Evolutionary conservation across 257 asterid species (phyloP), one percentile per base, ranked within the genome.

Genomic region (Echites panduratus): DNA sequence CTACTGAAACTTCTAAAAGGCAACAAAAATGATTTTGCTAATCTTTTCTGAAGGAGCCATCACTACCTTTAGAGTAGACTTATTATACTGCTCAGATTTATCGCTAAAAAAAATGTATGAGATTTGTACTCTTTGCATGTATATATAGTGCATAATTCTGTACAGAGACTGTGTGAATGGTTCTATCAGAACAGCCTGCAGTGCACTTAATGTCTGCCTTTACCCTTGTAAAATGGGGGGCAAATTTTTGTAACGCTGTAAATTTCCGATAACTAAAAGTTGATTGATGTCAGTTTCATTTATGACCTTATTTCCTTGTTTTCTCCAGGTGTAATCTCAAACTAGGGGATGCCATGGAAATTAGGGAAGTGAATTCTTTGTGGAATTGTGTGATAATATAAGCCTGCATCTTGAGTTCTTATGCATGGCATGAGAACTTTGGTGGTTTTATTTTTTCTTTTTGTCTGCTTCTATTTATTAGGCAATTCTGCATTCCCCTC

Each of bases 121-220:
- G 0, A 8, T 52, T 41, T 32, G 27, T 74, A 57, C 62, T 68
- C 62, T 70, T 70, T 26, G 69, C 72, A 20, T 77, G 73, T 71
- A 71, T 29, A 65, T 64, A 70, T 59, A 53, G 20, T 53, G 70
- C 20, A 62, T 47, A 29, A 58, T 24, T 53, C 45, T 76, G 41
- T 32, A 64, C 72, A 52, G 53, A 61, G 40, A 54, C 35, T 13
- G 64, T 73, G 49, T 13, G 66, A 40, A 73, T 49, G 77, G 58
- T 61, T 71, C 67, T 71, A 41, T 32, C 52, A 8, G 3, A 64
- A 20, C 53, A 14, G 77, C 71, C 20, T 11, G 62, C 41, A 62
- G 61, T 27, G 10, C 35, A 20, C 27, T 14, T 48, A 38, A 44
- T 44, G 49, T 45, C 19, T 27, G 48, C 61, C 35, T 45, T 32